Percentiles rank a stretch among this genome's conserved stretches.
phyloP scores from a whole-genome alignment of 331 rosid species.

The Arachis monticola region DNA sequence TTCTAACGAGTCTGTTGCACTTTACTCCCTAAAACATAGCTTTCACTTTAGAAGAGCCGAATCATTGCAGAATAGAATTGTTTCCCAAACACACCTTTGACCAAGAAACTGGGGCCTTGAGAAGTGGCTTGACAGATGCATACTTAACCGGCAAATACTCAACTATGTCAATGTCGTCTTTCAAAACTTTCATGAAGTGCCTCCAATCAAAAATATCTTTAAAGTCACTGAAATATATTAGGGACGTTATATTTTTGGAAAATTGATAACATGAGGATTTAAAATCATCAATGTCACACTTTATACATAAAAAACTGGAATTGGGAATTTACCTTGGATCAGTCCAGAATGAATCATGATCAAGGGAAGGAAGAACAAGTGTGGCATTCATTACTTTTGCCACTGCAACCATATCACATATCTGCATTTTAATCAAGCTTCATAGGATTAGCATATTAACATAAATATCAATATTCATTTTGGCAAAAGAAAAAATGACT shows the following conservation, averaged over 20 bases:
- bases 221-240: slow-evolving; percentile 74
- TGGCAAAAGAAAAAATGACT: neutral
- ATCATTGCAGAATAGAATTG: slow-evolving; percentile 7
- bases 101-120: slow-evolving; percentile 97
- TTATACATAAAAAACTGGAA: neutral
- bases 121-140: slow-evolving; percentile 58
- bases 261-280: slow-evolving; percentile 28
- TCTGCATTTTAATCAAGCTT: slow-evolving; percentile 59
- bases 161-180: slow-evolving; percentile 72
- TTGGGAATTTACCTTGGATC: slow-evolving; percentile 77
- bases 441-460: slow-evolving; percentile 34
- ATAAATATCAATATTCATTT: neutral
- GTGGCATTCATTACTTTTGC: slow-evolving; percentile 97
- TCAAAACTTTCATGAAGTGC: slow-evolving; percentile 78
- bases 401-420: slow-evolving; percentile 99
- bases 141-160: slow-evolving; percentile 77
- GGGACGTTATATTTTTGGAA: slow-evolving; percentile 46
- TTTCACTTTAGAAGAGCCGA: too few species aligned
- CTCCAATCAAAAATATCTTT: slow-evolving; percentile 98
- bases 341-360: slow-evolving; percentile 95
- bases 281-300: slow-evolving; percentile 7
- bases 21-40: too few species aligned
- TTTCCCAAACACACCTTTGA: slow-evolving; percentile 67
- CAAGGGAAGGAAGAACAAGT: slow-evolving; percentile 92
- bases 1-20: too few species aligned